Conservation (phyloP, 2,329 filamentous ascomycete species). For the Camillea tinctor region DNA sequence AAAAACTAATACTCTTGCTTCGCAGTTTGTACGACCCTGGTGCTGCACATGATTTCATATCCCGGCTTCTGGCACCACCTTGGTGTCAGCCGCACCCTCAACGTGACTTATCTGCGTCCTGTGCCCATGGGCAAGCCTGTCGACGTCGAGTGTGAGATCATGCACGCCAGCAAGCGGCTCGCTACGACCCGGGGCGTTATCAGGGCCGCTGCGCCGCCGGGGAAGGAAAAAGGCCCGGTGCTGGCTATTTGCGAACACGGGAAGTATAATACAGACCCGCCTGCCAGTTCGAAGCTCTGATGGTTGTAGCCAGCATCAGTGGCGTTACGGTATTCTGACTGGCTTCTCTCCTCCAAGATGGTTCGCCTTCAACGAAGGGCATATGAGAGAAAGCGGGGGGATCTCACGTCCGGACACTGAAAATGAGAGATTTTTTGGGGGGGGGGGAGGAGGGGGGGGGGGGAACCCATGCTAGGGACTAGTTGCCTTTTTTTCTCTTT, state of each 20-base stretch:
- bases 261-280: slow-evolving; percentile 51
- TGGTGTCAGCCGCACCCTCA: slow-evolving; percentile 65
- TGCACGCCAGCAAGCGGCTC: slow-evolving; percentile 46
- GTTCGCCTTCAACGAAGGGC: too few relatives aligned
- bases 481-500: too few relatives aligned
- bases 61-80: slow-evolving; percentile 61
- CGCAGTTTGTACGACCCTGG: slow-evolving; percentile 51
- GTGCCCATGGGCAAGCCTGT: slow-evolving; percentile 47
- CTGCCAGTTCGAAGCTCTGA: slow-evolving; percentile 18
- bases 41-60: slow-evolving; percentile 54
- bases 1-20: too few relatives aligned
- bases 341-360: too few relatives aligned
- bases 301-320: too few relatives aligned
- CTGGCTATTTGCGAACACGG: slow-evolving; percentile 52
- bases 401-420: too few relatives aligned
- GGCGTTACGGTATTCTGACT: too few relatives aligned
- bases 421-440: too few relatives aligned
- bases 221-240: slow-evolving; percentile 39
- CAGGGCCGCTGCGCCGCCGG: slow-evolving; percentile 34
- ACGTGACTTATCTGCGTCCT: slow-evolving; percentile 66
- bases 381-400: too few relatives aligned
- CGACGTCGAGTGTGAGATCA: slow-evolving; percentile 45
- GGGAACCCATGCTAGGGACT: too few relatives aligned
- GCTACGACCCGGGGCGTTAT: slow-evolving; percentile 47
- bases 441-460: too few relatives aligned